phyloP scores from a whole-genome alignment of 306 rosid genomes.

The Pyrus betulifolia region DNA sequence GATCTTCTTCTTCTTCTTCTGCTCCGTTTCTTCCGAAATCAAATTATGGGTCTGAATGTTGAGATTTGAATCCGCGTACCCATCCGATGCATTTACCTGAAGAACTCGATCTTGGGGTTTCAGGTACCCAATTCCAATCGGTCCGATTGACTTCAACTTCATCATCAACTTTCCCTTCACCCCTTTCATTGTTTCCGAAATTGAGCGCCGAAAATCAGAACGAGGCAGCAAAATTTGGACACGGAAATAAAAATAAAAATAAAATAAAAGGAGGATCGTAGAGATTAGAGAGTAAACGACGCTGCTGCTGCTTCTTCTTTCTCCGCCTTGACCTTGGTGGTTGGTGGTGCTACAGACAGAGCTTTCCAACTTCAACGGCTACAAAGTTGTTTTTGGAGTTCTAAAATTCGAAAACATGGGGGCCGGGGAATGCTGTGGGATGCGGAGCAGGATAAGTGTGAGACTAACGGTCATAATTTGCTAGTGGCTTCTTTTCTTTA shows the following conservation, averaged over 20 bases:
- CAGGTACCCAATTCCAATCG: slow-evolving; percentile 29
- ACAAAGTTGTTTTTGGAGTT: slow-evolving; percentile 15
- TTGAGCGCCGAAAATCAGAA: background rate
- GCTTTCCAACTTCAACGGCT: slow-evolving; percentile 36
- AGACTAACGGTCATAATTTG: background rate
- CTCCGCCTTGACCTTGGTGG: background rate
- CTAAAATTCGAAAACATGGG: slow-evolving; percentile 16
- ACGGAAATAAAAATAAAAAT: background rate
- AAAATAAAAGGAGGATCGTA: background rate
- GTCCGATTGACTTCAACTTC: slow-evolving; percentile 76
- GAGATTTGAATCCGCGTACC: slow-evolving; percentile 36
- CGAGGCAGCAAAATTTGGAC: background rate
- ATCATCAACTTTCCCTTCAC: slow-evolving; percentile 64
- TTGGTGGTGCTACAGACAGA: background rate
- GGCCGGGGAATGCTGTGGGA: background rate
- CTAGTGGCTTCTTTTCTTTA: background rate
- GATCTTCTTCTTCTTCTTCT: slow-evolving; percentile 15
- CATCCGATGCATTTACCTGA: slow-evolving; percentile 50
- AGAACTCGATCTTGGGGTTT: slow-evolving; percentile 55
- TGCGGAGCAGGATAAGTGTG: background rate
- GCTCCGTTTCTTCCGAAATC: slow-evolving; percentile 30
- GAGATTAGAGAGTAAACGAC: background rate
- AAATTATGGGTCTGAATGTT: slow-evolving; percentile 3
- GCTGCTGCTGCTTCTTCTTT: background rate
- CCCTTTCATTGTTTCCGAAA: slow-evolving; percentile 33